A percentile compares a stretch with the other conserved stretches of the same genome.
Evolutionary conservation across 116 monocot species (phyloP).

Genomic region (Trichopus zeylanicus): DNA sequence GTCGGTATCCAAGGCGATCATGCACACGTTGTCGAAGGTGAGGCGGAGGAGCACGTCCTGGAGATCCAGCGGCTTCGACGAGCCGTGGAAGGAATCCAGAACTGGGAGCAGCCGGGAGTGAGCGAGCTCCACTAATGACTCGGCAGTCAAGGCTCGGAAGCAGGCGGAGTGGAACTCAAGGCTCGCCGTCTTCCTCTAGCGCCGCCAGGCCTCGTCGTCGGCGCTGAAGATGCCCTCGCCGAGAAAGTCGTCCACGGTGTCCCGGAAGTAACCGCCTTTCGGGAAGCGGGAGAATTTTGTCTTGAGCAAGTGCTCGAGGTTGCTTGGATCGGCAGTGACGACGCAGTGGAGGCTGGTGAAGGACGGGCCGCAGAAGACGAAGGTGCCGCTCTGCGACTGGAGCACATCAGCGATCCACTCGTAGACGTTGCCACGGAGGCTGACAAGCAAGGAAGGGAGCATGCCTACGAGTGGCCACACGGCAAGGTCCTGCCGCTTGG

Average conservation of each 20-base stretch:
- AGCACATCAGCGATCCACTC: conserved; percentile 77
- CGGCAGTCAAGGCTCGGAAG: conserved; percentile 55
- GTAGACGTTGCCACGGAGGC: conserved; percentile 58
- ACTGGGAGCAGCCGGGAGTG: conserved; percentile 70
- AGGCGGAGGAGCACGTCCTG: conserved; percentile 78
- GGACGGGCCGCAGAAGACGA: conserved; percentile 65
- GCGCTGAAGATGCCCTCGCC: conserved; percentile 83
- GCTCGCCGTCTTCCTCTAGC: conserved; percentile 65
- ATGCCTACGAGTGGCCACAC: conserved; percentile 80
- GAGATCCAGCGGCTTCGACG: conserved; percentile 30
- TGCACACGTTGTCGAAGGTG: conserved; percentile 96
- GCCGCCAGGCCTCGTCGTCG: conserved; percentile 72
- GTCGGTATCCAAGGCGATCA: conserved; percentile 79
- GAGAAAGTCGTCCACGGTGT: conserved; percentile 51
- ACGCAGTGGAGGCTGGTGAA: conserved; percentile 77
- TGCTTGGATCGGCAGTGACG: conserved; percentile 76
- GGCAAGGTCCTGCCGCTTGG: conserved; percentile 37
- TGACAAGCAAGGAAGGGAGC: conserved; percentile 75
- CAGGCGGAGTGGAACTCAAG: conserved; percentile 79
- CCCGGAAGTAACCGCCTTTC: conserved; percentile 72
- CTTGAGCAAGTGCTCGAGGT: conserved; percentile 88
- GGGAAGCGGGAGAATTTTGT: conserved; percentile 76
- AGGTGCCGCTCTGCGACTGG: conserved; percentile 43
- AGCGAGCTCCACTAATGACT: conserved; percentile 74
- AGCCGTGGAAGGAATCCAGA: conserved; percentile 24